Percentiles rank a stretch among this genome's conserved stretches.
These are phyloP conservation scores for Fusarium sambucinum DNA, from an alignment of 2,329 filamentous ascomycete species.

Conservation along the genomic window DNA sequence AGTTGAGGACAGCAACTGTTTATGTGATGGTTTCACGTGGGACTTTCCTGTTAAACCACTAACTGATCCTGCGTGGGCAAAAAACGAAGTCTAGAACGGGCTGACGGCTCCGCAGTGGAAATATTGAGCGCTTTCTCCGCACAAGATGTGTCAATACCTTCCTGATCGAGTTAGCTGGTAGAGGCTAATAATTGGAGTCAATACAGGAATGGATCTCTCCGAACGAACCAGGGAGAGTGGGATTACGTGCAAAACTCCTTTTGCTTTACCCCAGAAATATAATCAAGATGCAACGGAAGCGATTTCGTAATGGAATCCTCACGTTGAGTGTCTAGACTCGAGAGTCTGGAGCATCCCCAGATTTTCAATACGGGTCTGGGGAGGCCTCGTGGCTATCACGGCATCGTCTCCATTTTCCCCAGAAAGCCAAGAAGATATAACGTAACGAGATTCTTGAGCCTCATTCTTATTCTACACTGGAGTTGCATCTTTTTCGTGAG, in stretches of 20 bases:
- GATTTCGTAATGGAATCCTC: slow-evolving; percentile 42
- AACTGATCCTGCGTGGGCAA: slow-evolving; percentile 14
- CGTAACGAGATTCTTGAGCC: slow-evolving; percentile 24
- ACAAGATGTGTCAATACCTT: slow-evolving; percentile 34
- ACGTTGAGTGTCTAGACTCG: slow-evolving; percentile 29
- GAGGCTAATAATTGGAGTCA: slow-evolving; percentile 44
- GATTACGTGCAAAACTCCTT: slow-evolving; percentile 22
- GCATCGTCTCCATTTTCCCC: slow-evolving; percentile 37
- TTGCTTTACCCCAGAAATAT: slow-evolving; percentile 34
- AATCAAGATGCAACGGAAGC: slow-evolving; percentile 27
- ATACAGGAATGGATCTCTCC: slow-evolving; percentile 26
- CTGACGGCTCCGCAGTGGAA: slow-evolving; percentile 38
- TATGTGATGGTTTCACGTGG: slow-evolving; percentile 30
- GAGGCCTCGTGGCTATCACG: slow-evolving; percentile 27
- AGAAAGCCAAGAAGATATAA: slow-evolving; percentile 37
- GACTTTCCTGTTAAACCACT: slow-evolving; percentile 7
- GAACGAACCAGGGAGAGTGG: slow-evolving; percentile 23
- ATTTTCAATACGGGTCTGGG: slow-evolving; percentile 22
- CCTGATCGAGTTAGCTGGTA: slow-evolving; percentile 22
- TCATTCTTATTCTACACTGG: slow-evolving; percentile 16
- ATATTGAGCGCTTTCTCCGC: slow-evolving; percentile 32
- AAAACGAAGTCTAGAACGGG: slow-evolving; percentile 33
- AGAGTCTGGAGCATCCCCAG: slow-evolving; percentile 40
- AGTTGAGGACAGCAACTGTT: slow-evolving; percentile 13
- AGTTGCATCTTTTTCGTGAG: slow-evolving; percentile 17